These are phyloP conservation scores for Inosperma sp. DNA, from an alignment of 768 basidiomycete species.

Conservation along the genomic window DNA sequence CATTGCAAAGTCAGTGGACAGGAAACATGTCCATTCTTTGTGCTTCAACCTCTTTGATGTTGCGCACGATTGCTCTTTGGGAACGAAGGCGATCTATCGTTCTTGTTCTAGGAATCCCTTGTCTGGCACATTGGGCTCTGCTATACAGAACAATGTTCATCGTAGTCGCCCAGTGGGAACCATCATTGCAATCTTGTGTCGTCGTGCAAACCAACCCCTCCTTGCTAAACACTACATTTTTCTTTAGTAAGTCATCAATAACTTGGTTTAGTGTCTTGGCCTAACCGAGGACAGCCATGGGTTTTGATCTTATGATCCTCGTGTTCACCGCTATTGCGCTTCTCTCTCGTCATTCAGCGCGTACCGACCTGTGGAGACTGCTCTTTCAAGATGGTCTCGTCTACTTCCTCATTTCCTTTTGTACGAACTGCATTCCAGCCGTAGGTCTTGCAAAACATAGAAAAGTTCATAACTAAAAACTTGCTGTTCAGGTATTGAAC, in stretches of 20 bases:
- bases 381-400: conserved; percentile 72
- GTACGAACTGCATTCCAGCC: conserved; percentile 63
- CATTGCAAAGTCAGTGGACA: conserved; percentile 41
- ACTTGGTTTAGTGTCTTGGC: neutral
- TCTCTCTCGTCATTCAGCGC: conserved; percentile 45
- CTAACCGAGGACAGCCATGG: conserved; percentile 48
- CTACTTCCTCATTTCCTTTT: conserved; percentile 62
- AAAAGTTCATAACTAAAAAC: neutral
- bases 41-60: conserved; percentile 64
- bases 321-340: conserved; percentile 52
- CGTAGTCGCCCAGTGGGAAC: conserved; percentile 52
- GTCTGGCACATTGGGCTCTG: conserved; percentile 60
- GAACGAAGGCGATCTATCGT: conserved; percentile 51
- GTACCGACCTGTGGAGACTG: conserved; percentile 61
- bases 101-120: conserved; percentile 47
- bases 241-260: conserved; percentile 52
- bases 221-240: conserved; percentile 60
- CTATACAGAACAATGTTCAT: conserved; percentile 69
- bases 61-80: conserved; percentile 71
- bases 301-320: conserved; percentile 60
- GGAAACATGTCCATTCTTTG: conserved; percentile 64
- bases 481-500: conserved; percentile 42
- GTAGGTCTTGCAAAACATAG: conserved; percentile 34
- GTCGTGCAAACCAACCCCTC: conserved; percentile 51
- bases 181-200: conserved; percentile 37